Percentiles rank a stretch among this genome's conserved stretches.
Evolutionary conservation across 148 eudicot genomes (phyloP).

Genomic region (Agrostemma githago): DNA sequence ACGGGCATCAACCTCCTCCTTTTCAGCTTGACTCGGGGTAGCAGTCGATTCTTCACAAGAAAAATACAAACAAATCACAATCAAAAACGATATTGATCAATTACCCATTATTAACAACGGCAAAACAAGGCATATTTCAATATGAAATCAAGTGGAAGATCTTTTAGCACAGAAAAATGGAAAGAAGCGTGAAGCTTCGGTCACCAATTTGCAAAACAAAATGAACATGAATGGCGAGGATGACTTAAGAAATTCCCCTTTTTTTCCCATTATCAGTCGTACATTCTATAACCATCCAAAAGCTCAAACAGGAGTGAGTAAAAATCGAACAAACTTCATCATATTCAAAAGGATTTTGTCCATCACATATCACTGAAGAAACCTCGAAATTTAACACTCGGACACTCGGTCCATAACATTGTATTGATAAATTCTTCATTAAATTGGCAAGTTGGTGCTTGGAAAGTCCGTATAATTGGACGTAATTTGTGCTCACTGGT

Average conservation of each 20-base stretch:
- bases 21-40: conserved; percentile 41
- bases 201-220: neutral
- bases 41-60: conserved; percentile 32
- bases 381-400: neutral
- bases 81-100: neutral
- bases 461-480: neutral
- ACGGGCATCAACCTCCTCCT: conserved; percentile 52
- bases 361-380: neutral
- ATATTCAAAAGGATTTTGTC: neutral
- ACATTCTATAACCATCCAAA: neutral
- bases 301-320: neutral
- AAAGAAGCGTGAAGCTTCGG: neutral
- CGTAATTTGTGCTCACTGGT: too few relatives aligned
- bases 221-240: neutral
- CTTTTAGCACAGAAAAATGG: neutral
- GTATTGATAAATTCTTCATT: neutral
- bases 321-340: neutral
- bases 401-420: neutral
- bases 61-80: neutral
- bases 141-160: neutral
- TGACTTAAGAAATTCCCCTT: neutral
- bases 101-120: neutral
- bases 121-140: neutral
- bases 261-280: neutral
- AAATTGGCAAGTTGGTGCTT: neutral